Conservation (phyloP, 2,329 filamentous ascomycete genomes). For the Colletotrichum chrysophilum region DNA sequence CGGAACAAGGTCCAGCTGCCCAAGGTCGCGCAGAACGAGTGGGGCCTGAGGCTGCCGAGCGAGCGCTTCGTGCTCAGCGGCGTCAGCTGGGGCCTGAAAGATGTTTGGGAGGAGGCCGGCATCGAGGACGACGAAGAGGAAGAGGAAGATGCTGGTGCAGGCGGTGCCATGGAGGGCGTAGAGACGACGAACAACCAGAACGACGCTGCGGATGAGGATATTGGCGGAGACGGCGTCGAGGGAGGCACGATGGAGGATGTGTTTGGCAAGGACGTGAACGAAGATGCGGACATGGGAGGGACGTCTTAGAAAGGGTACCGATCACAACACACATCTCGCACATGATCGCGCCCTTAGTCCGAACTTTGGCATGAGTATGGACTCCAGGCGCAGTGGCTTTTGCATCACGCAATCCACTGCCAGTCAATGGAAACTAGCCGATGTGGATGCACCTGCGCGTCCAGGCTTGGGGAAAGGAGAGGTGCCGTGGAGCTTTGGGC, state of each 20-base stretch:
- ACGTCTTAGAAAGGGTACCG: not conserved
- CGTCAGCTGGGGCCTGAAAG: constrained; percentile 67
- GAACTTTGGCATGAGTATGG: not conserved
- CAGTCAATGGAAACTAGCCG: not conserved
- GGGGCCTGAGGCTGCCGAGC: constrained; percentile 70
- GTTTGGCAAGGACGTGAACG: constrained; percentile 58
- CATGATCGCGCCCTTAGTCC: not conserved
- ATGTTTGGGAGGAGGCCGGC: constrained; percentile 58
- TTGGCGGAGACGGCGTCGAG: constrained; percentile 52
- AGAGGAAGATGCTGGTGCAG: constrained; percentile 43
- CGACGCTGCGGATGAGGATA: constrained; percentile 39
- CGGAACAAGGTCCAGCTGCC: constrained; percentile 72
- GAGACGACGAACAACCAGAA: constrained; percentile 41
- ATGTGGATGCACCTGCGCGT: not conserved
- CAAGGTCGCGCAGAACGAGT: constrained; percentile 67
- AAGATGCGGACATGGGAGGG: constrained; percentile 54
- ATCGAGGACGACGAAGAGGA: constrained; percentile 47
- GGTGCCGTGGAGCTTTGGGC: not conserved
- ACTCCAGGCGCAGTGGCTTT: not conserved
- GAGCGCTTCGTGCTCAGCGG: constrained; percentile 73
- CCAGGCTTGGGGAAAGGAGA: not conserved
- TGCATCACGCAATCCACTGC: not conserved
- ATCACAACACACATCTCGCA: not conserved
- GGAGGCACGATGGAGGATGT: constrained; percentile 60
- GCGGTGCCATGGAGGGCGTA: constrained; percentile 56